Base-by-base conservation (phyloP, 1,284 basidiomycete genomes). In the Pseudomicrostroma phylloplanum region DNA sequence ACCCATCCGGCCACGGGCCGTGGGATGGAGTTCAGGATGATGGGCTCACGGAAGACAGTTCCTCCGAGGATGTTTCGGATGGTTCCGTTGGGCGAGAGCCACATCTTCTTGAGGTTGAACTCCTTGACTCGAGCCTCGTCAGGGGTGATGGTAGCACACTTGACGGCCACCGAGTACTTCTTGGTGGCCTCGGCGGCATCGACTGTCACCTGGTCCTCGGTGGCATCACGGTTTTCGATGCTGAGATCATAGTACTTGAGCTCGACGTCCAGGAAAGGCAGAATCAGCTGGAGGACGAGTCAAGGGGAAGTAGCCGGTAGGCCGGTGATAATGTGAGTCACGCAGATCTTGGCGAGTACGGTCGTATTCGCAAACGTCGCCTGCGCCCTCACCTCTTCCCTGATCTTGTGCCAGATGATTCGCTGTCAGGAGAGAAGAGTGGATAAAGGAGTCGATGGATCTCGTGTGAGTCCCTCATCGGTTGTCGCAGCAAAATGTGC, bases 181-280 rank as follows among this genome's bases (percentile, higher is more conserved):
- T 76, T 72, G 65, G 76, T 79, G 55, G 92, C 92, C 77, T 96
- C 87, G 15, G 96, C 93, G 39, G 92, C 89, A 15, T 96, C 92
- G 67, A 92, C 80, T 17, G 96, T 98, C 59, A 98, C 88, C 81
- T 90, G 83, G 83, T 98, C 96, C 76, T 93, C 87, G 46, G 96
- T 98, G 72, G 88, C 84, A 81, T 96, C 92, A 65, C 93, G 88
- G 82, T 89, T 84, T 82, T 93, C 91, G 73, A 97, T 86, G 40
- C 93, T 92, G 53, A 98, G 85, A 82, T 98, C 94, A 81, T 87
- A 97, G 84, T 98, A 98, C 82, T 97, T 97, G 85, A 98, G 90
- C 77, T 98, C 91, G 49, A 98, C 83, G 82, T 93, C 86, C 60
- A 98, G 83, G 81, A 92, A 96, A 9, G 94, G 94, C 58, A 96